Percentiles rank a stretch among this genome's conserved stretches.
These are phyloP conservation scores for Cajanus cajan DNA, from an alignment of 306 rosid genomes.

Conservation along the genomic window DNA sequence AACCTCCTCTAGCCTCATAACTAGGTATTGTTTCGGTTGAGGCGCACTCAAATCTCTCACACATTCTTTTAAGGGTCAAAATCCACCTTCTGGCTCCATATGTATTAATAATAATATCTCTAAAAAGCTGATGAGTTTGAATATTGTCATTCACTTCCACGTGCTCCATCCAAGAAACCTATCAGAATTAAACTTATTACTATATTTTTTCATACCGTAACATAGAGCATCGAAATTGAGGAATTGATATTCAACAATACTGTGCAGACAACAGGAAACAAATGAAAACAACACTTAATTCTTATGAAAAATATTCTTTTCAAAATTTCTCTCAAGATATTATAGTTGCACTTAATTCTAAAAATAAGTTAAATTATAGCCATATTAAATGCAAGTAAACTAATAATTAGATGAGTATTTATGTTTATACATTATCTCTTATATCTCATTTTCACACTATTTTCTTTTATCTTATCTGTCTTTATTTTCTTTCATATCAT, in stretches of 20 bases:
- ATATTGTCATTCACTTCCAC: conserved; percentile 58
- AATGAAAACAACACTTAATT: background rate
- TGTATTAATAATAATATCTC: conserved; percentile 45
- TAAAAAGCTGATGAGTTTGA: conserved; percentile 46
- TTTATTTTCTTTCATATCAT: too few relatives aligned
- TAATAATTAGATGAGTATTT: background rate
- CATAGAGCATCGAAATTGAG: background rate
- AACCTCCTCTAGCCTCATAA: conserved; percentile 43
- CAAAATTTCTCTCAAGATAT: background rate
- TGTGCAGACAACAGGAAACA: background rate
- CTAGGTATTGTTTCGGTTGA: conserved; percentile 4
- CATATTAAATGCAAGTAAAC: background rate
- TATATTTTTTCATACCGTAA: too few relatives aligned
- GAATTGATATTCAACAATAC: background rate
- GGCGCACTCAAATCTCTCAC: conserved; percentile 46
- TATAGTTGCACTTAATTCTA: background rate
- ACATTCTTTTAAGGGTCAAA: conserved; percentile 62
- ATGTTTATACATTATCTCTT: too few relatives aligned
- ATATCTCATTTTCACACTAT: too few relatives aligned
- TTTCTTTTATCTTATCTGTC: too few relatives aligned
- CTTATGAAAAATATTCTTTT: background rate
- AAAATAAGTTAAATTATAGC: background rate
- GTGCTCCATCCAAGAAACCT: conserved; percentile 84
- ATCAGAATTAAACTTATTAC: background rate
- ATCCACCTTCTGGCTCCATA: conserved; percentile 81